phyloP scores from a whole-genome alignment of 768 basidiomycete species.

The Tricholoma sp. region DNA sequence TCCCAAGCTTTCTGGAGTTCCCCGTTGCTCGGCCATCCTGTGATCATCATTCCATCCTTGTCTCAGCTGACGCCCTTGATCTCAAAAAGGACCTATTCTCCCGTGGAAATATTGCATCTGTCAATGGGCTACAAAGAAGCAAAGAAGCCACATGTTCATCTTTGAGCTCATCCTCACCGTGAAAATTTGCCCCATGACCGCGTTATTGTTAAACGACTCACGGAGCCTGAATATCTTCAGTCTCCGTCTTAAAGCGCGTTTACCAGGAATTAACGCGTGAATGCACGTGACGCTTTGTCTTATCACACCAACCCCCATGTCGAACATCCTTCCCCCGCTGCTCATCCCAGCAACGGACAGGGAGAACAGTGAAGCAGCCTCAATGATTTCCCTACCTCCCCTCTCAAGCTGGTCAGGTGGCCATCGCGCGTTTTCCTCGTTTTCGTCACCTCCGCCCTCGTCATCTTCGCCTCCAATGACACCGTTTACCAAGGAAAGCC shows the following conservation, averaged over 20 bases:
- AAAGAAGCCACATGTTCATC: not conserved
- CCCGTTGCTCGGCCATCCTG: not conserved
- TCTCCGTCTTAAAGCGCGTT: conserved; percentile 42
- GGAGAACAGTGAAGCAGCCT: conserved; percentile 14
- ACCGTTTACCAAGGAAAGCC: conserved; percentile 22
- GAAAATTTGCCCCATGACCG: not conserved
- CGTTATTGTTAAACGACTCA: conserved; percentile 3
- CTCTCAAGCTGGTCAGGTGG: conserved; percentile 14
- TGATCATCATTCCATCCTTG: not conserved
- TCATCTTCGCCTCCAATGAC: conserved; percentile 38
- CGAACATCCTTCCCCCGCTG: conserved; percentile 24
- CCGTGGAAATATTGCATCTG: not conserved
- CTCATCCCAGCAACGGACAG: conserved; percentile 17
- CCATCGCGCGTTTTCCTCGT: conserved; percentile 14
- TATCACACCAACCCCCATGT: conserved; percentile 45
- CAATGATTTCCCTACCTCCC: conserved; percentile 16
- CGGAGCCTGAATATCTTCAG: conserved; percentile 23
- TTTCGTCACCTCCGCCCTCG: conserved; percentile 29
- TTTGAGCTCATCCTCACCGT: not conserved
- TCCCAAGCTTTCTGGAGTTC: too few species aligned
- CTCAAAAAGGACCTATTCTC: not conserved
- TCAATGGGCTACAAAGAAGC: not conserved
- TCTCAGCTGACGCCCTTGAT: not conserved
- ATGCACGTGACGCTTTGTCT: conserved; percentile 37
- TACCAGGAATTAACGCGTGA: conserved; percentile 27